Evolutionary conservation across 139 green algal species (phyloP).

Genomic region (Picochlorum sp.): DNA sequence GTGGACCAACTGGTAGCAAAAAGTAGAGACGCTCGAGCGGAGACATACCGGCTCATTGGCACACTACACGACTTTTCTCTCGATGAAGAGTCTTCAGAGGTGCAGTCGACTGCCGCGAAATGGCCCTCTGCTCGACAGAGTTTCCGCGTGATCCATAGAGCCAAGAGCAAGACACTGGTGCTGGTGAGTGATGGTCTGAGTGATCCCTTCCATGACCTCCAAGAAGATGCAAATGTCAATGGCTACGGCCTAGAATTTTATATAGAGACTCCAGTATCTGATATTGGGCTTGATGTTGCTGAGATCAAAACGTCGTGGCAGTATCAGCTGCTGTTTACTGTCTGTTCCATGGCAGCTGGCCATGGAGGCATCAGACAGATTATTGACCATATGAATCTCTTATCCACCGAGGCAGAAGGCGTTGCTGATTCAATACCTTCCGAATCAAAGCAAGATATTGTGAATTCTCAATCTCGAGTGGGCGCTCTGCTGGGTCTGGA

Average conservation of each 20-base stretch:
- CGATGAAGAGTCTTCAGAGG: conserved; percentile 16
- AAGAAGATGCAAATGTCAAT: conserved; percentile 44
- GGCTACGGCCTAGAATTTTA: conserved; percentile 53
- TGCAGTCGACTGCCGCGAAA: conserved; percentile 18
- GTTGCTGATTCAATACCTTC: conserved; percentile 38
- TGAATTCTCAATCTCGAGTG: conserved; percentile 36
- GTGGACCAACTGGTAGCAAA: conserved; percentile 34
- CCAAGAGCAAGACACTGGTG: conserved; percentile 34
- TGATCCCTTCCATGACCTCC: conserved; percentile 51
- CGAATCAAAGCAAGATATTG: not conserved
- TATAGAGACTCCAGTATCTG: conserved; percentile 43
- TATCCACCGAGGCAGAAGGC: conserved; percentile 52
- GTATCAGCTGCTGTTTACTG: conserved; percentile 54
- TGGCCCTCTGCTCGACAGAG: conserved; percentile 37
- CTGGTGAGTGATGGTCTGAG: conserved; percentile 41
- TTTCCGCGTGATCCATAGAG: conserved; percentile 40
- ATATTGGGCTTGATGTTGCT: conserved; percentile 26
- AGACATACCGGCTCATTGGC: conserved; percentile 29
- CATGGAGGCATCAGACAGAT: conserved; percentile 44
- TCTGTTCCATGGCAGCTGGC: conserved; percentile 48
- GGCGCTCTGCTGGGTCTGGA: conserved; percentile 44
- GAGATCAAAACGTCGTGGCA: conserved; percentile 49
- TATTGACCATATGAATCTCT: conserved; percentile 51
- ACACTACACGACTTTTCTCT: conserved; percentile 40
- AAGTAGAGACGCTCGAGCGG: conserved; percentile 23